Conservation (phyloP, 495 filamentous ascomycete species). For the Patellaria atrata region DNA sequence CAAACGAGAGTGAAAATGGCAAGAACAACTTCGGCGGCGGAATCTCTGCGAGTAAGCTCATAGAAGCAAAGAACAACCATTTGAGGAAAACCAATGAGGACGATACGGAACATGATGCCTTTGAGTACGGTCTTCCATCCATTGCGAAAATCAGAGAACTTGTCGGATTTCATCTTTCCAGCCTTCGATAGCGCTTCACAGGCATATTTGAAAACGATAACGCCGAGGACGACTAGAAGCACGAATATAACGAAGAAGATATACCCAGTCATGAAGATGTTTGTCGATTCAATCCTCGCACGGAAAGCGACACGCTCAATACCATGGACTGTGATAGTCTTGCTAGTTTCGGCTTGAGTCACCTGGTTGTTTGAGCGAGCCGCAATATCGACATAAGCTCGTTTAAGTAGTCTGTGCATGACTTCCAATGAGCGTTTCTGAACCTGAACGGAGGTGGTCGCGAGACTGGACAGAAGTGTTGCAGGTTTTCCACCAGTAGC, state of each 20-base stretch:
- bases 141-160: conserved; percentile 86
- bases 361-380: conserved; percentile 35
- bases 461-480: conserved; percentile 58
- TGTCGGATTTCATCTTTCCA: conserved; percentile 70
- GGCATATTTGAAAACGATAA: conserved; percentile 63
- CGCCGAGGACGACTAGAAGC: conserved; percentile 51
- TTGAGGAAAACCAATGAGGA: conserved; percentile 88
- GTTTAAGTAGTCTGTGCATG: conserved; percentile 30
- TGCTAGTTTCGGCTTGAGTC: conserved; percentile 26
- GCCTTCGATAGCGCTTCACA: conserved; percentile 59
- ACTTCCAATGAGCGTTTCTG: conserved; percentile 50
- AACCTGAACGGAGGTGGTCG: conserved; percentile 68
- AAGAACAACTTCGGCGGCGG: conserved; percentile 71
- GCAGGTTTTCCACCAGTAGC: conserved; percentile 81
- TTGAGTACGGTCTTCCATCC: conserved; percentile 79
- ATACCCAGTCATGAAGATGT: conserved; percentile 86
- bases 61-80: conserved; percentile 85
- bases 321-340: conserved; percentile 59
- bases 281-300: conserved; percentile 73
- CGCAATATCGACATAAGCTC: conserved; percentile 35
- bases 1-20: conserved; percentile 83
- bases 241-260: conserved; percentile 83
- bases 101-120: conserved; percentile 82
- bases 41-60: conserved; percentile 82
- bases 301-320: conserved; percentile 85